Evolutionary conservation across 2,329 filamentous ascomycete species (phyloP).

Genomic region (Zalaria sp.): DNA sequence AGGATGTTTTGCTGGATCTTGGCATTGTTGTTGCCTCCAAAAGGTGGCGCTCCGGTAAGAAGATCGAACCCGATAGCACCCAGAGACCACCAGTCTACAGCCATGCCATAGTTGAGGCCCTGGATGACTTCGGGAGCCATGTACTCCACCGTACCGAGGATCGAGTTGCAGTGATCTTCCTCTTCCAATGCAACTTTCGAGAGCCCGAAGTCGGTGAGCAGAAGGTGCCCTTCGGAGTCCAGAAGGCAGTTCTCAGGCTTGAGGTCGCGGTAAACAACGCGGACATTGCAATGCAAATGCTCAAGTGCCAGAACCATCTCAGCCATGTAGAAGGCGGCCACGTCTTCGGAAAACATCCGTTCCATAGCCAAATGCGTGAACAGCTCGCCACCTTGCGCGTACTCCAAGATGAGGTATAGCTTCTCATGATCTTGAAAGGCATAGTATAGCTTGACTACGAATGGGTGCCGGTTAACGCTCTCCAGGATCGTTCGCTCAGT

Average conservation of each 20-base stretch:
- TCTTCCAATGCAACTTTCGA: conserved; percentile 82
- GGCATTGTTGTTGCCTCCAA: conserved; percentile 77
- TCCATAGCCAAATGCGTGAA: conserved; percentile 91
- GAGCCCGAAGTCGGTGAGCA: conserved; percentile 91
- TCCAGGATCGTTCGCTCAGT: conserved; percentile 91
- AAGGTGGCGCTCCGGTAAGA: conserved; percentile 83
- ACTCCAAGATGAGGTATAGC: conserved; percentile 92
- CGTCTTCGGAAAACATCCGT: conserved; percentile 85
- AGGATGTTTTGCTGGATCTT: conserved; percentile 95
- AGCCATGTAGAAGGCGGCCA: conserved; percentile 94
- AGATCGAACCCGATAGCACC: conserved; percentile 86
- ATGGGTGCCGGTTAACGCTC: conserved; percentile 89
- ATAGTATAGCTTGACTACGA: conserved; percentile 96
- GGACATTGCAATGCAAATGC: conserved; percentile 81
- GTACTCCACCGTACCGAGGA: conserved; percentile 92
- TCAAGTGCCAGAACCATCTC: conserved; percentile 92
- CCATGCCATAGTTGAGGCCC: conserved; percentile 79
- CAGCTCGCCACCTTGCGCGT: conserved; percentile 90
- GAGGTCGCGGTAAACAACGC: conserved; percentile 90
- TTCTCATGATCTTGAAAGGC: conserved; percentile 98
- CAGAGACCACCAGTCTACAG: conserved; percentile 98
- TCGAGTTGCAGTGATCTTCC: conserved; percentile 63
- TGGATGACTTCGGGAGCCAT: conserved; percentile 95
- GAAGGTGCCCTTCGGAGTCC: conserved; percentile 78
- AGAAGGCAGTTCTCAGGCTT: conserved; percentile 97